Evolutionary conservation across 176 grass and related monocot species (phyloP).

Genomic region (Themeda triandra): DNA sequence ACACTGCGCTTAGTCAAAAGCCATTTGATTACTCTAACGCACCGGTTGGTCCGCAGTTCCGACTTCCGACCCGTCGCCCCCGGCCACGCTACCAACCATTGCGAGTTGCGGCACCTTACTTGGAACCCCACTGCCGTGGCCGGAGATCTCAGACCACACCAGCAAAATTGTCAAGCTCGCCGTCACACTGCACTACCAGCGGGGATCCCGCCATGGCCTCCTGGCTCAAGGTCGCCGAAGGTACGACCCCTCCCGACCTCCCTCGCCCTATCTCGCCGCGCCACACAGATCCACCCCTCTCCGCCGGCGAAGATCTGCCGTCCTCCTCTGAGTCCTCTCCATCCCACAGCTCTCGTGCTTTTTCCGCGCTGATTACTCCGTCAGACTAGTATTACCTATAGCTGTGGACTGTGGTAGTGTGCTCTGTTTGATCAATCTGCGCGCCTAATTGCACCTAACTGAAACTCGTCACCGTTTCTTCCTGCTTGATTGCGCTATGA

Average conservation of each 20-base stretch:
- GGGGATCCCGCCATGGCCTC: slow-evolving; percentile 68
- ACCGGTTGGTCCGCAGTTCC: neutral
- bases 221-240: slow-evolving; percentile 99
- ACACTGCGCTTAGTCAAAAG: fast-evolving
- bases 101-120: neutral
- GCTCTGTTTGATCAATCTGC: slow-evolving; percentile 24
- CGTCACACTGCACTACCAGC: slow-evolving; percentile 23
- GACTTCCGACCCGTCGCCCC: neutral
- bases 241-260: slow-evolving; percentile 38
- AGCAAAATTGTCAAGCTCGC: slow-evolving; percentile 20
- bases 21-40: too few relatives aligned
- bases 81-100: slow-evolving; percentile 32
- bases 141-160: slow-evolving; percentile 42
- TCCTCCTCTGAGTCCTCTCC: too few relatives aligned
- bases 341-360: neutral
- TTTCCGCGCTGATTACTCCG: neutral
- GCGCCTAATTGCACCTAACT: slow-evolving; percentile 20
- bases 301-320: slow-evolving; percentile 18
- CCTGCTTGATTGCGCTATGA: slow-evolving; percentile 1
- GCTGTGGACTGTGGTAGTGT: neutral
- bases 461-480: neutral
- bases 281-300: slow-evolving; percentile 27
- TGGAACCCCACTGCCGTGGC: slow-evolving; percentile 15
- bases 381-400: neutral
- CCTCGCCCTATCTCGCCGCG: neutral